A percentile compares a stretch with the other conserved stretches of the same genome.
Evolutionary conservation across 73 alveolate genomes (phyloP).

Genomic region (Strombidium stylifer): DNA sequence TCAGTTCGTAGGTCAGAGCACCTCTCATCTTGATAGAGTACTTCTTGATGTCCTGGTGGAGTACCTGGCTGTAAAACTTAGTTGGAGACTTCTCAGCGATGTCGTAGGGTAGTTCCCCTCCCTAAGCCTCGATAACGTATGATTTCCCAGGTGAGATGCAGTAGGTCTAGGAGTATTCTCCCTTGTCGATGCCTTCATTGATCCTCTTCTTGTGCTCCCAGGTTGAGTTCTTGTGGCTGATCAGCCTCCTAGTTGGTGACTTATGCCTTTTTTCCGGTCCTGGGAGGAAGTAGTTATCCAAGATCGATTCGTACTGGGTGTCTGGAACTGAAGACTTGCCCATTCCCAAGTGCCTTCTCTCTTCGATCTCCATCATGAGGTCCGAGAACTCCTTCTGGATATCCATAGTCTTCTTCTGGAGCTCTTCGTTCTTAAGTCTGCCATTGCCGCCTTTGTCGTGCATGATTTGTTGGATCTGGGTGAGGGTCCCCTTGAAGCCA

Average conservation of each 20-base stretch:
- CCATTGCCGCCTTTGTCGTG: neutral
- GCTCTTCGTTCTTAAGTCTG: conserved; percentile 1
- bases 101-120: conserved; percentile 23
- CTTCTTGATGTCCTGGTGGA: conserved; percentile 22
- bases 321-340: conserved; percentile 18
- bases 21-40: no score
- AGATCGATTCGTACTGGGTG: no score
- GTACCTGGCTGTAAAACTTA: conserved; percentile 29
- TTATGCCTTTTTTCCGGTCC: conserved; percentile 13
- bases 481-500: no score
- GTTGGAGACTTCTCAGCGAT: conserved; percentile 25
- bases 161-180: conserved; percentile 20
- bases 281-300: conserved; percentile 10
- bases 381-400: conserved; percentile 14
- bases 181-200: conserved; percentile 7
- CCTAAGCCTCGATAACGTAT: conserved; percentile 42
- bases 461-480: neutral
- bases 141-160: conserved; percentile 30
- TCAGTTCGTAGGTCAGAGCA: no score
- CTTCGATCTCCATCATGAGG: conserved; percentile 6
- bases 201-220: conserved; percentile 29
- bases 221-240: conserved; percentile 30
- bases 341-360: neutral
- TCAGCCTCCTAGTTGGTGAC: conserved; percentile 31
- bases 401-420: conserved; percentile 9